Percentiles rank a stretch among this genome's conserved stretches.
Evolutionary conservation across 192 early-diverging fungal genomes (phyloP).

Genomic region (Allomyces macrogynus): DNA sequence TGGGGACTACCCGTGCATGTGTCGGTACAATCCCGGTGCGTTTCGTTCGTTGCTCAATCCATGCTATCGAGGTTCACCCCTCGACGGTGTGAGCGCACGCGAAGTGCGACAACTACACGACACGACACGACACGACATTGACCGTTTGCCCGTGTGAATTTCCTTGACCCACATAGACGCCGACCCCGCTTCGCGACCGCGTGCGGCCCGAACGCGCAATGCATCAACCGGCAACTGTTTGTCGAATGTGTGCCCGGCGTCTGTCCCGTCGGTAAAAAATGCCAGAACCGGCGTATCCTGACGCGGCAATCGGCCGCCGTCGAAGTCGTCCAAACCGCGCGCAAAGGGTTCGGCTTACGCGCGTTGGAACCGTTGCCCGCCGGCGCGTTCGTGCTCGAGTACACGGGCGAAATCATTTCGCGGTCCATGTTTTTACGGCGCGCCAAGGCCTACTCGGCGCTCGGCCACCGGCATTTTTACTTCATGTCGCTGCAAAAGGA

Average conservation of each 20-base stretch:
- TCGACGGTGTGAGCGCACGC: too few species aligned
- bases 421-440: slow-evolving; percentile 62
- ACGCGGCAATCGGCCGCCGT: slow-evolving; percentile 62
- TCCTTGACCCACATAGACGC: background rate
- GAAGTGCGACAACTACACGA: too few species aligned
- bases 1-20: too few species aligned
- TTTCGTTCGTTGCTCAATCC: too few species aligned
- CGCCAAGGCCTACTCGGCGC: slow-evolving; percentile 53
- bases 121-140: too few species aligned
- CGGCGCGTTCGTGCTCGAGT: slow-evolving; percentile 89
- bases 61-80: too few species aligned
- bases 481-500: slow-evolving; percentile 91
- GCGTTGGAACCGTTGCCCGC: slow-evolving; percentile 43
- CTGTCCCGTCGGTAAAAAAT: slow-evolving; percentile 72
- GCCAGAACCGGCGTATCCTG: slow-evolving; percentile 77
- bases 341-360: slow-evolving; percentile 86
- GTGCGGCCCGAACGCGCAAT: slow-evolving; percentile 71
- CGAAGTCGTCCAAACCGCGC: slow-evolving; percentile 69
- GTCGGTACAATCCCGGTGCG: too few species aligned
- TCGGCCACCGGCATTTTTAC: slow-evolving; percentile 82
- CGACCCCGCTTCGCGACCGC: slow-evolving; percentile 24
- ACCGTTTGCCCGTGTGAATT: too few species aligned
- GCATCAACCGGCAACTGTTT: slow-evolving; percentile 80
- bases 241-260: slow-evolving; percentile 79
- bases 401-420: slow-evolving; percentile 86